Conservation (phyloP, 768 basidiomycete genomes). For the Suillus paluster region DNA sequence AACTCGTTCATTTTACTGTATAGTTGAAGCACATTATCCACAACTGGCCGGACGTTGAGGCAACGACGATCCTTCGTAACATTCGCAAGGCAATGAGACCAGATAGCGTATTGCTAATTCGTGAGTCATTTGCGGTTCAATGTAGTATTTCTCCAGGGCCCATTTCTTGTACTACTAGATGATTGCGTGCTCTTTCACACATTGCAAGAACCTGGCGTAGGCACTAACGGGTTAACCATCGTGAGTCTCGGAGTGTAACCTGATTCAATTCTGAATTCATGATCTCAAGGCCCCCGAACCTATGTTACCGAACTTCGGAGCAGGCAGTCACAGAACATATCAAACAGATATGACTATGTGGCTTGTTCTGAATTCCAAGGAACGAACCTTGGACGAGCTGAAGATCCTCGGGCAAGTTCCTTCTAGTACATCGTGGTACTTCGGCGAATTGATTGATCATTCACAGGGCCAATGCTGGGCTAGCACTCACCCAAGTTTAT, state of each 20-base stretch:
- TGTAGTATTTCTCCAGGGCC: not conserved
- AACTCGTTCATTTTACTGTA: not conserved
- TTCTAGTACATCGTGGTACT: not conserved
- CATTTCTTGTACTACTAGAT: constrained; percentile 18
- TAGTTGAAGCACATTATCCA: constrained; percentile 36
- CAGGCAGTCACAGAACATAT: constrained; percentile 44
- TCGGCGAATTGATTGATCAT: not conserved
- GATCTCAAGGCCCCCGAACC: constrained; percentile 45
- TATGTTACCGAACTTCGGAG: constrained; percentile 52
- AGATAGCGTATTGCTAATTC: constrained; percentile 36
- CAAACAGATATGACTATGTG: constrained; percentile 53
- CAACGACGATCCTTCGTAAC: constrained; percentile 33
- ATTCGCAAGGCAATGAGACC: constrained; percentile 33
- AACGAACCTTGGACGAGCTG: constrained; percentile 46
- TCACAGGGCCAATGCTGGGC: constrained; percentile 21
- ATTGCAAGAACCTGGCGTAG: constrained; percentile 8
- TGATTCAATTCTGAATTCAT: constrained; percentile 1
- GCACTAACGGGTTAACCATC: not conserved
- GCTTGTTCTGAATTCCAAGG: constrained; percentile 43
- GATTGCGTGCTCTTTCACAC: constrained; percentile 25
- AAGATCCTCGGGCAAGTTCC: not conserved
- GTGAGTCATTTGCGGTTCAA: constrained; percentile 20
- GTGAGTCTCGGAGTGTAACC: not conserved
- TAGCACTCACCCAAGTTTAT: constrained; percentile 29
- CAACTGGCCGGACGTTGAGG: constrained; percentile 42